Conservation (phyloP, 495 filamentous ascomycete genomes). For the Hyphodiscus hymeniophilus region DNA sequence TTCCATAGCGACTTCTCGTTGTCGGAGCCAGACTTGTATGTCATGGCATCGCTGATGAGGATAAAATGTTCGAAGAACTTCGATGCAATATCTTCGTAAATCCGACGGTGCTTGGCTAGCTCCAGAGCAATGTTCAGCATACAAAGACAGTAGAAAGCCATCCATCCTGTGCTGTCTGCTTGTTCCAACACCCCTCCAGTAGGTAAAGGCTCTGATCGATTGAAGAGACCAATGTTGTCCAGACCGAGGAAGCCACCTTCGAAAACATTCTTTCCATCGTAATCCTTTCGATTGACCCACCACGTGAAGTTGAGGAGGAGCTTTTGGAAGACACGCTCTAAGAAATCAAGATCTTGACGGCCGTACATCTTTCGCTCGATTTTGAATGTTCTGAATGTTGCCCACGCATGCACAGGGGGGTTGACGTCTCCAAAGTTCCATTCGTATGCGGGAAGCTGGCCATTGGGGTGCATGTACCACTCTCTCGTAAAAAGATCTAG, state of each 20-base stretch:
- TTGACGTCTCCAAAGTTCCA: constrained; percentile 99
- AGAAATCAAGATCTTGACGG: constrained; percentile 86
- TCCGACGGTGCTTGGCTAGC: constrained; percentile 89
- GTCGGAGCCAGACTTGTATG: constrained; percentile 68
- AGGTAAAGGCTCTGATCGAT: constrained; percentile 92
- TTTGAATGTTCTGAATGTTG: constrained; percentile 90
- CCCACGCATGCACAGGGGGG: constrained; percentile 94
- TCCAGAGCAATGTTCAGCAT: constrained; percentile 97
- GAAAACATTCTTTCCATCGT: constrained; percentile 90
- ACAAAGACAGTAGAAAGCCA: constrained; percentile 90
- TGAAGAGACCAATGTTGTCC: constrained; percentile 96
- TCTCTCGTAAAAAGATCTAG: constrained; percentile 90
- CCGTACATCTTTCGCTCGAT: constrained; percentile 97
- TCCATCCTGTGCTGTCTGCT: constrained; percentile 96
- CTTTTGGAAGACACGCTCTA: constrained; percentile 96
- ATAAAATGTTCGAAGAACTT: constrained; percentile 99
- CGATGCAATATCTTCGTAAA: constrained; percentile 94
- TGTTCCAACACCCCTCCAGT: constrained; percentile 91
- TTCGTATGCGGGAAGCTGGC: constrained; percentile 82
- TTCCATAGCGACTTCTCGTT: constrained; percentile 85
- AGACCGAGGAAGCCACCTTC: constrained; percentile 95
- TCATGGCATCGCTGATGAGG: constrained; percentile 97
- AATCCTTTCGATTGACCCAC: constrained; percentile 97
- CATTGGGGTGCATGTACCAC: constrained; percentile 99
- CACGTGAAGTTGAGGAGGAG: constrained; percentile 93